Conservation (phyloP, 495 filamentous ascomycete genomes). For the Aspergillus sclerotiicarbonarius region DNA sequence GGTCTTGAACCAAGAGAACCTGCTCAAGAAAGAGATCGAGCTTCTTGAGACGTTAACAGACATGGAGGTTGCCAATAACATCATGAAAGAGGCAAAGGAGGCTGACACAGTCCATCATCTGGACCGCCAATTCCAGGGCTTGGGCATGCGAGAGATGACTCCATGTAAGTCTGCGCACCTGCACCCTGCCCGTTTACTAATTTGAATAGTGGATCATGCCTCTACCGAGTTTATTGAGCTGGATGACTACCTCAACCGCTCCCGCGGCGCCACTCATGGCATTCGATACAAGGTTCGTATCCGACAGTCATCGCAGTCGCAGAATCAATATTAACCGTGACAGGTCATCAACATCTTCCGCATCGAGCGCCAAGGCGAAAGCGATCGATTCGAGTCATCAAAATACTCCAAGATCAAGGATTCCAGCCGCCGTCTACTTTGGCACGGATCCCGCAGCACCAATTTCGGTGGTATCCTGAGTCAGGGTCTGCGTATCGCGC, state of each 20-base stretch:
- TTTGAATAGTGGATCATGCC: conserved; percentile 45
- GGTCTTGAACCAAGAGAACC: conserved; percentile 48
- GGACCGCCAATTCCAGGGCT: conserved; percentile 66
- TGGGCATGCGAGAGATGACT: conserved; percentile 75
- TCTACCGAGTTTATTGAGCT: conserved; percentile 64
- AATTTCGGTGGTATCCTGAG: conserved; percentile 83
- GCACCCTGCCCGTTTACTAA: conserved; percentile 6
- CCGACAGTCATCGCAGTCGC: not conserved
- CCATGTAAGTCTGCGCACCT: conserved; percentile 35
- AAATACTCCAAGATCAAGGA: conserved; percentile 42
- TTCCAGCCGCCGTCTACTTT: conserved; percentile 69
- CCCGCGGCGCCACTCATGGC: conserved; percentile 59
- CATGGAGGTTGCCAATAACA: conserved; percentile 77
- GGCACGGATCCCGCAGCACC: conserved; percentile 75
- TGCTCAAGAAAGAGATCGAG: conserved; percentile 71
- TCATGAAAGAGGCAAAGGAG: conserved; percentile 64
- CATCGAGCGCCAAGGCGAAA: conserved; percentile 73
- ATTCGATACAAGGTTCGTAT: conserved; percentile 43
- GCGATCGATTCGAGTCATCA: conserved; percentile 61
- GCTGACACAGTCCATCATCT: conserved; percentile 56
- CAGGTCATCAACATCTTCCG: conserved; percentile 77
- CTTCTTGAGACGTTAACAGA: conserved; percentile 74
- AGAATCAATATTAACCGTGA: conserved; percentile 10
- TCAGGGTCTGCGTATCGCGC: conserved; percentile 83
- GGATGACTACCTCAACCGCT: conserved; percentile 61